Conservation (phyloP, 2,329 filamentous ascomycete species). For the Chaetomium olivaceum region DNA sequence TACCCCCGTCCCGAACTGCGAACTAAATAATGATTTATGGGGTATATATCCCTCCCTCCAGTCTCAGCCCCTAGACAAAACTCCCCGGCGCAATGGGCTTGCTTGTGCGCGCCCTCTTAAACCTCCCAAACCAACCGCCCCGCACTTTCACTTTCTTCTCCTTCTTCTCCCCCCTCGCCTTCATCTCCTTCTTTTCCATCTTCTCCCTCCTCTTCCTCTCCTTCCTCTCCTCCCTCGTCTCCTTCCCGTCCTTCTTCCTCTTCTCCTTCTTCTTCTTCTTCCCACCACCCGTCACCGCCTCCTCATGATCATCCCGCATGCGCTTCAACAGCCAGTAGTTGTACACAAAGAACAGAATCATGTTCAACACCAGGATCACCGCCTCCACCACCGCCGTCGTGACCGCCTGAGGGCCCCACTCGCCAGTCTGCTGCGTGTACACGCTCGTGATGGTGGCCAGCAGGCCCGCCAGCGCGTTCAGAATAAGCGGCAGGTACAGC, state of each 20-base stretch:
- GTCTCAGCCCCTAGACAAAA: slow-evolving; percentile 27
- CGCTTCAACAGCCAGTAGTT: slow-evolving; percentile 37
- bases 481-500: slow-evolving; percentile 48
- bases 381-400: slow-evolving; percentile 44
- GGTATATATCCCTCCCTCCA: neutral
- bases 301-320: slow-evolving; percentile 37
- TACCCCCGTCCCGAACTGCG: neutral
- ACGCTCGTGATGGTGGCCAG: slow-evolving; percentile 52
- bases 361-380: slow-evolving; percentile 34
- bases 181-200: slow-evolving; percentile 1
- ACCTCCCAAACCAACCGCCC: slow-evolving; percentile 9
- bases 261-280: slow-evolving; percentile 1
- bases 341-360: slow-evolving; percentile 37
- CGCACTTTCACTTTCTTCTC: neutral
- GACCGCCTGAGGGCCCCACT: slow-evolving; percentile 47
- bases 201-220: slow-evolving; percentile 18
- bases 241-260: slow-evolving; percentile 14
- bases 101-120: slow-evolving; percentile 17
- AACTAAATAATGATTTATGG: neutral
- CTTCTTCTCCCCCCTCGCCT: slow-evolving; percentile 15
- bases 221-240: slow-evolving; percentile 32
- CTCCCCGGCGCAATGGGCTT: slow-evolving; percentile 33
- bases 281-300: slow-evolving; percentile 8
- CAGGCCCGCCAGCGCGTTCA: slow-evolving; percentile 53
- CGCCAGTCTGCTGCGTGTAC: slow-evolving; percentile 49